Base-by-base conservation (phyloP, 2,329 filamentous ascomycete species). In the Pleoardoris graminearum region DNA sequence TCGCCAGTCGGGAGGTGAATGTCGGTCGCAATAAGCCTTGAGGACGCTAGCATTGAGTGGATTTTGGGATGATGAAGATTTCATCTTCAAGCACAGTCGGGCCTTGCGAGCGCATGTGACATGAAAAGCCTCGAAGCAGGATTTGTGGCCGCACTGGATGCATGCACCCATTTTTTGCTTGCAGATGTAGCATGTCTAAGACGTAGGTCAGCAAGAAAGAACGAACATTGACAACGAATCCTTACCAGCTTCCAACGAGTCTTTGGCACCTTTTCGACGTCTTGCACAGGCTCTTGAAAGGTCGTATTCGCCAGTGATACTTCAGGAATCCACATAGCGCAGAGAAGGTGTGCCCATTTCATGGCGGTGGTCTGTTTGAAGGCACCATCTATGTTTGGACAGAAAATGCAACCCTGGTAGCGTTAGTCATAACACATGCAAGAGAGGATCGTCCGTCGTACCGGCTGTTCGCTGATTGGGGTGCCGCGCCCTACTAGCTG, bases 301-400 rank as follows among this genome's bases (percentile, higher is more conserved):
- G 92, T 96, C 56, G 91, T 89, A 68, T 99, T 99, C 12, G 92
- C 94, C 44, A 99, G 84, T 3, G 90, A 93, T 6, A 97, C 91
- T 75, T 99, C 94, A 0, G 94, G 94, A 65, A 99, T 97, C 94
- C 94, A 99, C 79, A 97, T 94, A 27, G 94, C 91, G 70, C 94
- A 99, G 7, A 99, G 84, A 10, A 99, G 77, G 80, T 99, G 94
- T 22, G 93, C 90, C 94, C 94, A 99, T 76, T 96, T 94, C 2
- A 92, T 91, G 2, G 90, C 89, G 60, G 91, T 97, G 1, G 94
- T 97, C 75, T 97, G 94, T 73, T 99, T 99, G 79, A 99, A 99
- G 3, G 94, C 94, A 12, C 94, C 94, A 65, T 97, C 94, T 1
- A 90, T 94, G 70, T 97, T 97, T 1, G 94, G 94, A 68, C 94